Evolutionary conservation across 2,329 filamentous ascomycete species (phyloP).

Genomic region (Aureobasidium leucospermi): DNA sequence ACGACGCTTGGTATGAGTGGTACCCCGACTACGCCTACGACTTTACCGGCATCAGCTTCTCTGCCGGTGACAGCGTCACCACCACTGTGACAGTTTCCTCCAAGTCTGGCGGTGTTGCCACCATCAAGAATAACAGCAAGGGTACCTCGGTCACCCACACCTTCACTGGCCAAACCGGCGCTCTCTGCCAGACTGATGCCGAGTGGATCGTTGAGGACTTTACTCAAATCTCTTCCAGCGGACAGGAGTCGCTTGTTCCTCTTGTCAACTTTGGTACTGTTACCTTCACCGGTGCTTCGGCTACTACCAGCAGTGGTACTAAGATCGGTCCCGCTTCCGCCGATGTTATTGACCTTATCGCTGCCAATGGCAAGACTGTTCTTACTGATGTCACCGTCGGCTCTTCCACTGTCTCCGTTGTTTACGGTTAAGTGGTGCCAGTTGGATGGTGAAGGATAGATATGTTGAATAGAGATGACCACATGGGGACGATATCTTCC

Average conservation of each 20-base stretch:
- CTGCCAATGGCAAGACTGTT: not conserved
- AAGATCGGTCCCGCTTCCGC: not conserved
- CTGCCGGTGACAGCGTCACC: slow-evolving; percentile 39
- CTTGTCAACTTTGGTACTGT: slow-evolving; percentile 44
- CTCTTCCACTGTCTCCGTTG: slow-evolving; percentile 5
- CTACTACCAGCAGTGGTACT: slow-evolving; percentile 28
- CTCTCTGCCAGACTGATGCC: slow-evolving; percentile 50
- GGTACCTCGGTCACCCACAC: slow-evolving; percentile 47
- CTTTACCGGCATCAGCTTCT: slow-evolving; percentile 41
- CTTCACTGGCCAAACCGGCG: slow-evolving; percentile 37
- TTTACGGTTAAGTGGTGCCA: not conserved
- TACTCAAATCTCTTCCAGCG: slow-evolving; percentile 17
- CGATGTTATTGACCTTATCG: slow-evolving; percentile 3
- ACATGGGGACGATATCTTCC: no score
- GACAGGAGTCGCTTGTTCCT: slow-evolving; percentile 31
- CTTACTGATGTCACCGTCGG: slow-evolving; percentile 8
- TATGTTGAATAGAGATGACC: no score
- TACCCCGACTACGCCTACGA: slow-evolving; percentile 50
- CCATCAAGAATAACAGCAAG: slow-evolving; percentile 46
- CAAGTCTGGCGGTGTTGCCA: slow-evolving; percentile 35
- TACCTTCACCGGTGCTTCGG: slow-evolving; percentile 32
- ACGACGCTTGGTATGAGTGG: slow-evolving; percentile 57
- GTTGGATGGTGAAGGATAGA: no score
- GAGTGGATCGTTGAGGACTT: slow-evolving; percentile 46
- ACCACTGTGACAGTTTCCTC: slow-evolving; percentile 35